Evolutionary conservation across 2,329 filamentous ascomycete species (phyloP).

Genomic region (Fusarium sp.): DNA sequence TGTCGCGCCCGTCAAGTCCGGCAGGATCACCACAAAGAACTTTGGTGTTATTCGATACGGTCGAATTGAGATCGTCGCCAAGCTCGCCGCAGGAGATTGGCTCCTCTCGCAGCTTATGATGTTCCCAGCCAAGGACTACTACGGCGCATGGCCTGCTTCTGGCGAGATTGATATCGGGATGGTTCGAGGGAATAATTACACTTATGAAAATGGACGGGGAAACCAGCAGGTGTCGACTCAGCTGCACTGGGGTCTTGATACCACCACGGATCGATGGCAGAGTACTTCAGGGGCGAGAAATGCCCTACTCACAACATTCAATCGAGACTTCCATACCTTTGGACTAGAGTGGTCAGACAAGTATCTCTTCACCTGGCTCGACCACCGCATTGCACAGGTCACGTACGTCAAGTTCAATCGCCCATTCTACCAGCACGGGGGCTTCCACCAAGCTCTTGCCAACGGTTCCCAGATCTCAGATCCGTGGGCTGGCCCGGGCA

Average conservation of each 20-base stretch:
- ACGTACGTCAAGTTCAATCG: neutral
- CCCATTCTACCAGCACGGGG: neutral
- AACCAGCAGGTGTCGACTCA: neutral
- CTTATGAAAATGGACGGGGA: neutral
- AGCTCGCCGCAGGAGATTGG: neutral
- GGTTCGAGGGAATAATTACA: conserved; percentile 55
- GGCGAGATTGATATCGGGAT: conserved; percentile 65
- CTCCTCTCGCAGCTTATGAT: neutral
- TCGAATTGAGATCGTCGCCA: neutral
- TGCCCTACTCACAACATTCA: neutral
- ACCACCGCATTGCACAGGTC: neutral
- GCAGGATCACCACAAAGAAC: neutral
- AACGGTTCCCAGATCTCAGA: neutral
- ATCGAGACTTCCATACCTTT: conserved; percentile 55
- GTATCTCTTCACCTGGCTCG: neutral
- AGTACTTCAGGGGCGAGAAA: neutral
- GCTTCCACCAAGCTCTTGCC: neutral
- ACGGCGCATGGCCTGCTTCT: conserved; percentile 60
- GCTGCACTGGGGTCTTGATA: neutral
- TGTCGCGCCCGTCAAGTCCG: neutral
- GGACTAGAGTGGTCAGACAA: conserved; percentile 53
- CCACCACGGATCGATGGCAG: neutral
- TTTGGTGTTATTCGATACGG: neutral
- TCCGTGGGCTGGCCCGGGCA: neutral
- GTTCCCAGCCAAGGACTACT: conserved; percentile 32